Evolutionary conservation across 768 basidiomycete species (phyloP).

Genomic region (Lactifluus piperatus): DNA sequence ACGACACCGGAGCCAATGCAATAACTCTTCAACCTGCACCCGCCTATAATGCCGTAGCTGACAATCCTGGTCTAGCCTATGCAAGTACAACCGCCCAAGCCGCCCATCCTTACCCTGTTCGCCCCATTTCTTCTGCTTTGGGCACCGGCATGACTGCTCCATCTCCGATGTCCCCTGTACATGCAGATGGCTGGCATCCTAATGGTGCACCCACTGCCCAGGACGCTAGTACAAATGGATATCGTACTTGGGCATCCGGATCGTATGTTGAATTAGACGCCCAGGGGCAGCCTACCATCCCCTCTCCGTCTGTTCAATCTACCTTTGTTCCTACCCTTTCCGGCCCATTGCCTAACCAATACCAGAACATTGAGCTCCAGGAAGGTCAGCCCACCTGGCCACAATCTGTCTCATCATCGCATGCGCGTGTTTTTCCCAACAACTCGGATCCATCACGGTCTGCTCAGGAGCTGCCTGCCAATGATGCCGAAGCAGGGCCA

Average conservation of each 20-base stretch:
- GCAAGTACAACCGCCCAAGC: constrained; percentile 6
- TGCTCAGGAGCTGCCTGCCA: background rate
- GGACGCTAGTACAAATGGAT: constrained; percentile 16
- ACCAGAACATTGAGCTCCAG: constrained; percentile 13
- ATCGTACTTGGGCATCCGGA: constrained; percentile 14
- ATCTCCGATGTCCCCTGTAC: constrained; percentile 4
- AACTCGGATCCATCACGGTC: constrained; percentile 3
- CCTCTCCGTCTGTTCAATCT: constrained; percentile 7
- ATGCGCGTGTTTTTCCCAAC: constrained; percentile 8
- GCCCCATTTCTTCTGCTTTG: constrained; percentile 8
- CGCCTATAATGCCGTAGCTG: constrained; percentile 5
- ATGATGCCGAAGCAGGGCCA: background rate
- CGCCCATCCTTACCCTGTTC: constrained; percentile 7
- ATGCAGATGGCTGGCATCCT: constrained; percentile 8
- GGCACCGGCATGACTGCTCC: constrained; percentile 2
- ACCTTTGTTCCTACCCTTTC: constrained; percentile 13
- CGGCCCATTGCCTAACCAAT: constrained; percentile 11
- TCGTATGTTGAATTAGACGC: constrained; percentile 11
- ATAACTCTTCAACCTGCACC: constrained; percentile 12
- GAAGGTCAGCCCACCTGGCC: constrained; percentile 14
- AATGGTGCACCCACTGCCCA: constrained; percentile 2
- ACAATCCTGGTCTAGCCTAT: constrained; percentile 7
- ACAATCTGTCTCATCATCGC: constrained; percentile 15
- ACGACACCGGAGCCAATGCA: constrained; percentile 8
- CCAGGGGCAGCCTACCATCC: constrained; percentile 7